Percentiles rank a stretch among this genome's conserved stretches.
These are phyloP conservation scores for Aureobasidium melanogenum DNA, from an alignment of 2,329 filamentous ascomycete species.

Conservation along the genomic window DNA sequence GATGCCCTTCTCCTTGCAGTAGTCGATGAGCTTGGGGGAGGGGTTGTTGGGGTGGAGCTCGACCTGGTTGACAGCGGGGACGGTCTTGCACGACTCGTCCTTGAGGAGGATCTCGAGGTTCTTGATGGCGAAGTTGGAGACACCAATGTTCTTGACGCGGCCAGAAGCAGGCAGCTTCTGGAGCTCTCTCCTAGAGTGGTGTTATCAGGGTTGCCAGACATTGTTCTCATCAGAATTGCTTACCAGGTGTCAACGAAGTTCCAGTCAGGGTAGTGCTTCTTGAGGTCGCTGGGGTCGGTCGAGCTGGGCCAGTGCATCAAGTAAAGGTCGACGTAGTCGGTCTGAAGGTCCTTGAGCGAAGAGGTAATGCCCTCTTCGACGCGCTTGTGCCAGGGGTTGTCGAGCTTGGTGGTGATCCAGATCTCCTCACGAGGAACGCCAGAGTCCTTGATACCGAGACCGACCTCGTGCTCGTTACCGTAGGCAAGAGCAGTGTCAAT, in stretches of 20 bases:
- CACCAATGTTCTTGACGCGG: slow-evolving; percentile 54
- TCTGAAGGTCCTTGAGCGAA: slow-evolving; percentile 52
- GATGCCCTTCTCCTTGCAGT: slow-evolving; percentile 64
- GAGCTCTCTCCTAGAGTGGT: slow-evolving; percentile 30
- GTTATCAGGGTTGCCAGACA: neutral
- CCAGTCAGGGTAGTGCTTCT: slow-evolving; percentile 68
- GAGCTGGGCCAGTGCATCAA: slow-evolving; percentile 54
- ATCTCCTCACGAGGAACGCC: slow-evolving; percentile 58
- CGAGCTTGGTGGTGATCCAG: slow-evolving; percentile 73
- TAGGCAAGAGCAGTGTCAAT: slow-evolving; percentile 63
- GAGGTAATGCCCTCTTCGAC: slow-evolving; percentile 53
- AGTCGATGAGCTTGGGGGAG: slow-evolving; percentile 43
- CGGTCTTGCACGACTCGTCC: slow-evolving; percentile 49
- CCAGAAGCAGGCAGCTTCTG: slow-evolving; percentile 48
- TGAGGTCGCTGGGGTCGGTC: slow-evolving; percentile 51
- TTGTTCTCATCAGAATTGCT: neutral
- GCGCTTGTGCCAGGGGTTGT: slow-evolving; percentile 69
- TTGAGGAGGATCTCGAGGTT: slow-evolving; percentile 67
- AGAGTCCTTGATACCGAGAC: slow-evolving; percentile 58
- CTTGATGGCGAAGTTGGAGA: slow-evolving; percentile 76
- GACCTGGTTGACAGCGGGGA: slow-evolving; percentile 68
- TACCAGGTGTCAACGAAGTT: slow-evolving; percentile 62
- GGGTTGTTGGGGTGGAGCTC: slow-evolving; percentile 75
- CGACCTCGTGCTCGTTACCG: slow-evolving; percentile 68
- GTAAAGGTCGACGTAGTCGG: slow-evolving; percentile 59